Conservation (phyloP, 139 green algal species). For the Nannochloris sp. region DNA sequence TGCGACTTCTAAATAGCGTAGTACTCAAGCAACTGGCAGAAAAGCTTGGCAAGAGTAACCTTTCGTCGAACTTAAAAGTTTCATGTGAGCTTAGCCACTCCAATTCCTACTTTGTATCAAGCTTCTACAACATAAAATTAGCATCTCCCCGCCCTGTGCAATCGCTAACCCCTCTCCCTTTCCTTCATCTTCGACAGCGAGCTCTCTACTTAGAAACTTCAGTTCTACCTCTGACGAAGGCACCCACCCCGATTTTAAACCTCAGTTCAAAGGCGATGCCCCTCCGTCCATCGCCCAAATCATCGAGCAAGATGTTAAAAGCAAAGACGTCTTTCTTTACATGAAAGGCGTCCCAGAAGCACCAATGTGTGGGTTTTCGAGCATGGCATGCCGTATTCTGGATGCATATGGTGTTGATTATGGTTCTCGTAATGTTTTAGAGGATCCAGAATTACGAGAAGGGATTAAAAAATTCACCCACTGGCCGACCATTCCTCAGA, state of each 20-base stretch:
- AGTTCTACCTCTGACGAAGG: too few relatives aligned
- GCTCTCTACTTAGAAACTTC: too few relatives aligned
- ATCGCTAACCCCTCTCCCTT: too few relatives aligned
- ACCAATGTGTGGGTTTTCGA: conserved; percentile 90
- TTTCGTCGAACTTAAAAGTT: too few relatives aligned
- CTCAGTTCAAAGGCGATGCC: conserved; percentile 50
- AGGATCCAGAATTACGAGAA: conserved; percentile 73
- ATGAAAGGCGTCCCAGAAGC: conserved; percentile 56
- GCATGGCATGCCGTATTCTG: conserved; percentile 78
- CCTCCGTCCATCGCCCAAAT: conserved; percentile 22
- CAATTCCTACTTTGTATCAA: too few relatives aligned
- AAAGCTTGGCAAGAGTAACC: too few relatives aligned
- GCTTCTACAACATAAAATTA: too few relatives aligned
- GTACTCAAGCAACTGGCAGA: too few relatives aligned
- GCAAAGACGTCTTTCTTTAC: conserved; percentile 83
- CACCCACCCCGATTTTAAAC: conserved; percentile 86
- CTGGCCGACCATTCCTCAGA: conserved; percentile 96
- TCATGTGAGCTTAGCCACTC: too few relatives aligned
- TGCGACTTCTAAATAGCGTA: too few relatives aligned
- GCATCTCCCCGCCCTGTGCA: too few relatives aligned
- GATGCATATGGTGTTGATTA: conserved; percentile 85
- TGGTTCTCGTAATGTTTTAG: conserved; percentile 79
- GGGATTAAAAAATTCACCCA: conserved; percentile 88
- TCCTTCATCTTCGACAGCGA: too few relatives aligned
- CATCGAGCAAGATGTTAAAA: conserved; percentile 68